phyloP scores from a whole-genome alignment of 306 rosid genomes.

The Cyclanthera cordifolia region DNA sequence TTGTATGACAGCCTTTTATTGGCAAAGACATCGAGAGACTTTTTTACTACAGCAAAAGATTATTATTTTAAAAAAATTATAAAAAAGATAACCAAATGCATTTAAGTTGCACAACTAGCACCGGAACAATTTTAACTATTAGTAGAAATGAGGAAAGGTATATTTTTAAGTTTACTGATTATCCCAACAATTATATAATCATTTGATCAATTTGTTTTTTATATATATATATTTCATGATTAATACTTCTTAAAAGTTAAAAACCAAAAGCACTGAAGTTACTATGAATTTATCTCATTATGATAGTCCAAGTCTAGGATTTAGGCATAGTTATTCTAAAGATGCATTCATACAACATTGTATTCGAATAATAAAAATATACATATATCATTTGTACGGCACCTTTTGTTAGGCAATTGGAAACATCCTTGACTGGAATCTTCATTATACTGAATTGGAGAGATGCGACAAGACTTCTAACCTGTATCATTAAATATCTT shows the following conservation, averaged over 20 bases:
- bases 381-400: not conserved
- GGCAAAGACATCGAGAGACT: not conserved
- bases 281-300: not conserved
- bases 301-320: not conserved
- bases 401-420: conserved; percentile 61
- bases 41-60: not conserved
- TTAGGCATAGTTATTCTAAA: not conserved
- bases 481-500: conserved; percentile 33
- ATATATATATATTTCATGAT: not conserved
- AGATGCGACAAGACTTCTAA: conserved; percentile 53
- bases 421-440: conserved; percentile 63
- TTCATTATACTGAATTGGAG: conserved; percentile 51
- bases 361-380: not conserved
- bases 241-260: not conserved
- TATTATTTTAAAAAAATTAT: not conserved
- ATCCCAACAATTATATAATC: not conserved
- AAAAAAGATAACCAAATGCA: not conserved
- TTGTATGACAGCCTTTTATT: not conserved
- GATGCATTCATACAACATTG: conserved; percentile 2
- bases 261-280: not conserved
- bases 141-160: not conserved
- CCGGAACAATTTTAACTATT: not conserved
- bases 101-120: not conserved
- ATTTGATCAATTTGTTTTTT: not conserved
- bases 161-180: not conserved